These are phyloP conservation scores for Fraxinus velutina DNA, from an alignment of 305 asterid genomes.

Conservation along the genomic window DNA sequence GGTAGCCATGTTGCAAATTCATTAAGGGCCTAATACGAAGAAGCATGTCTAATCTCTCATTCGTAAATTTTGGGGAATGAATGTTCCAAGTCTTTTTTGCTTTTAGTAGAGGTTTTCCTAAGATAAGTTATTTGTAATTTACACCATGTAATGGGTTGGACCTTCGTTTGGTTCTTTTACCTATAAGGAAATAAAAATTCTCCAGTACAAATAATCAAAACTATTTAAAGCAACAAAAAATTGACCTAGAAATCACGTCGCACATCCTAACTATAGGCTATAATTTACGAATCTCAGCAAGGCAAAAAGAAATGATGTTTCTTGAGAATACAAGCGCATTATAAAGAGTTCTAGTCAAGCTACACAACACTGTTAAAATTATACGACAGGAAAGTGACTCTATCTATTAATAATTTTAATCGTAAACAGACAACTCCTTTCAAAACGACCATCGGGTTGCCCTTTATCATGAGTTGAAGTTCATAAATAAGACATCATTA, in stretches of 20 bases:
- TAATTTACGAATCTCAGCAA: background rate
- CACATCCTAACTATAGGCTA: background rate
- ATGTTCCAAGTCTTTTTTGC: background rate
- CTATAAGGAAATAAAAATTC: background rate
- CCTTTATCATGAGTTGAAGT: background rate
- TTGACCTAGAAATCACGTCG: background rate
- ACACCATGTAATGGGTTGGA: background rate
- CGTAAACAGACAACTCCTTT: background rate
- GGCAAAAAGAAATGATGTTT: background rate
- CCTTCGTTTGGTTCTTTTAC: background rate
- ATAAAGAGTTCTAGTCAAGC: background rate
- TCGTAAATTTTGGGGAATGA: background rate
- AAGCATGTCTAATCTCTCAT: background rate
- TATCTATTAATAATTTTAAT: too few relatives aligned
- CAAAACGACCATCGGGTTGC: background rate
- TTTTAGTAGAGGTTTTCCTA: background rate
- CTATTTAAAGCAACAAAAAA: background rate
- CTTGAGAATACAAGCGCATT: background rate
- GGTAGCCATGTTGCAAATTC: background rate
- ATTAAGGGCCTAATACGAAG: background rate
- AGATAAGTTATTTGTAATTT: background rate
- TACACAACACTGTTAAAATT: background rate
- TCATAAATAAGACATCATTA: background rate
- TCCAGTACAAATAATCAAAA: background rate
- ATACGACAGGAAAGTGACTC: background rate